A percentile compares a stretch with the other conserved stretches of the same genome.
Evolutionary conservation across 2,329 filamentous ascomycete genomes (phyloP).

Genomic region (Cordyceps sp.): DNA sequence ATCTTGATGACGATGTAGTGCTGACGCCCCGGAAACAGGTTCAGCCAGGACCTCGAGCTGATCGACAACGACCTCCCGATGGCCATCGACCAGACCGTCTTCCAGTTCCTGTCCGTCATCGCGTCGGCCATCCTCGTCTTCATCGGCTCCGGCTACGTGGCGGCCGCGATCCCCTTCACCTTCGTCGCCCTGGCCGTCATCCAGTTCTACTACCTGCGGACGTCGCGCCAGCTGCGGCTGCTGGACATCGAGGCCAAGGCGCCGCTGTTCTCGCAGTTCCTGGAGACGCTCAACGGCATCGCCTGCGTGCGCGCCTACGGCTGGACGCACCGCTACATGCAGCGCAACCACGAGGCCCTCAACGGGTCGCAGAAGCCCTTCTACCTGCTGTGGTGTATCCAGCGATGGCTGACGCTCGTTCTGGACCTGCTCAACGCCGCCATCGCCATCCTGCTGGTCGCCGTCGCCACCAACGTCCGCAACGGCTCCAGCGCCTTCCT

Average conservation of each 20-base stretch:
- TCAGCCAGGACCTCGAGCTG: constrained; percentile 22
- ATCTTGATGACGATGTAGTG: too few species aligned
- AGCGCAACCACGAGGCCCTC: constrained; percentile 11
- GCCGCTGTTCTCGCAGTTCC: constrained; percentile 11
- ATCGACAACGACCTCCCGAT: constrained; percentile 19
- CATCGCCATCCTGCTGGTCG: constrained; percentile 27
- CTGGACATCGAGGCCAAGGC: constrained; percentile 14
- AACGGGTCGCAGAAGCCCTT: constrained; percentile 14
- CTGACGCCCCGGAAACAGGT: constrained; percentile 7
- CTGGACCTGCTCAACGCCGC: constrained; percentile 27
- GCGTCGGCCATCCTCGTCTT: constrained; percentile 23
- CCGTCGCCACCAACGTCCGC: constrained; percentile 20
- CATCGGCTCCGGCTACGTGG: constrained; percentile 26
- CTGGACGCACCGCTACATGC: constrained; percentile 8
- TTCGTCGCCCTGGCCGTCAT: constrained; percentile 8
- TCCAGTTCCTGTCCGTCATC: constrained; percentile 7
- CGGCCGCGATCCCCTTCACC: constrained; percentile 25
- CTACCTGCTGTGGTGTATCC: constrained; percentile 28
- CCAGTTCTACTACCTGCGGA: constrained; percentile 14
- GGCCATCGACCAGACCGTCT: constrained; percentile 9
- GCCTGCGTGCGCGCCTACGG: constrained; percentile 17
- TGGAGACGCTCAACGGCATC: constrained; percentile 10
- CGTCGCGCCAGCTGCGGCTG: constrained; percentile 14
- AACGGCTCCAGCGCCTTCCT: constrained; percentile 11
- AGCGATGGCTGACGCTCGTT: constrained; percentile 30